Base-by-base conservation (phyloP, 345 rosid genomes). In the Moringa oleifera region DNA sequence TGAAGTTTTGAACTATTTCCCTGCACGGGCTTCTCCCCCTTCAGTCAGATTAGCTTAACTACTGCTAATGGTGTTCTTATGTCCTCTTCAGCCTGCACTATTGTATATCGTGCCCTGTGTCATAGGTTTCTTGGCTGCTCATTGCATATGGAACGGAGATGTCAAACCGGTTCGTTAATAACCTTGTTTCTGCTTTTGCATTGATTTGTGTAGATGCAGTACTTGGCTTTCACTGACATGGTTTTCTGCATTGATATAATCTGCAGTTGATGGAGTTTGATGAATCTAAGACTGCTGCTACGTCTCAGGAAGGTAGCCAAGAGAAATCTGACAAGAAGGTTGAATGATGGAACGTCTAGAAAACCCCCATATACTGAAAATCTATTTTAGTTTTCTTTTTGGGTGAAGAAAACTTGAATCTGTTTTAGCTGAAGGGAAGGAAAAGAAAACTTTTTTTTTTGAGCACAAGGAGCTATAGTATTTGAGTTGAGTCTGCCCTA, bases 71-170 rank as follows among this genome's bases (percentile, higher is more conserved):
- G 17, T 41, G 2, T 4, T 41, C 12, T 16, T 41, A 15, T 41
- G 12, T 41, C 52, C 61, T 62, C 61, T 78, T 62, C 91, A 95
- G 99, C 99, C 99, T 62, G 99, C 99, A 31, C 83, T 95, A 65
- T 64, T 95, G 71, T 95, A 95, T 73, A 95, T 95, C 53, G 99
- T 95, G 37, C 99, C 99, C 1, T 76, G 93, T 36, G 96, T 81
- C 53, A 84, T 95, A 11, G 99, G 99, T 65, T 91, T 82, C 83
- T 80, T 95, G 78, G 95, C 86, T 61, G 85, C 77, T 73, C 99
- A 95, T 76, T 89, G 89, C 78, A 18, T 89, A 53, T 91, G 89
- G 91, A 95, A 91, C 51, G 96, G 96, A 4, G 99, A 95, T 28
- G 87, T 91, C 54, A 95, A 91, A 83, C 91, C 75, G 87, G 99